Evolutionary conservation across 257 asterid genomes (phyloP), one percentile per base, ranked within the genome.

Genomic region (Rhazya stricta): DNA sequence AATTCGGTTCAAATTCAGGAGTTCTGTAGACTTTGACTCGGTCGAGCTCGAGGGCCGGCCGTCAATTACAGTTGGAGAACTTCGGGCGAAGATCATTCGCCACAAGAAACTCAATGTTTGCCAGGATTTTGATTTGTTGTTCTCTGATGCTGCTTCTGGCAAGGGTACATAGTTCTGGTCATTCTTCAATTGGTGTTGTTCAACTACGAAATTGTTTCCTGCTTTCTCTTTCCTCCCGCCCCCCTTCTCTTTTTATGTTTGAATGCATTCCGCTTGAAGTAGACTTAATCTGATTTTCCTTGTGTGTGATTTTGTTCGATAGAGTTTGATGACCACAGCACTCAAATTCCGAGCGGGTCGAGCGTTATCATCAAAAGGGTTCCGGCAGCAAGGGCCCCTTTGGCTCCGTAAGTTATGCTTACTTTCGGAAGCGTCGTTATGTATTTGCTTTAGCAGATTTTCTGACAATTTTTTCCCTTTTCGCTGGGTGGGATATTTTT

Each of bases 121-220:
- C 57, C 96, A 86, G n/a, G 95, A 92, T 25, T 90, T 94, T 76
- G 97, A 90, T 86, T 91, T 91, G 83, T 85, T 88, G 30, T 88
- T 94, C 68, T 87, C 86, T 39, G 97, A 91, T 76, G 87, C 92
- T 71, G 83, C 48, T 58, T 81, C 97, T 29, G 93, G 89, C 29
- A 76, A 76, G 89, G 98, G 98, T 91, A 41, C n/a, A n/a, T 61
- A 63, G 36, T 45, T 74, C 37, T 29, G 9, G 39, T 13, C 23
- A 41, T 73, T 54, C 13, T n/a, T 48, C 4, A 0, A n/a, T 48
- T 51, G 70, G 41, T 42, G 76, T 53, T 10, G 21, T 67, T 34
- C 50, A 2, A 25, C 1, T 67, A 34, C 30, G 37, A 32, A 39
- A 21, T 62, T 1, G 50, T 32, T 66, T 51, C 41, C 18, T 46